Evolutionary conservation across 257 asterid species (phyloP).

Genomic region (Ballota nigra): DNA sequence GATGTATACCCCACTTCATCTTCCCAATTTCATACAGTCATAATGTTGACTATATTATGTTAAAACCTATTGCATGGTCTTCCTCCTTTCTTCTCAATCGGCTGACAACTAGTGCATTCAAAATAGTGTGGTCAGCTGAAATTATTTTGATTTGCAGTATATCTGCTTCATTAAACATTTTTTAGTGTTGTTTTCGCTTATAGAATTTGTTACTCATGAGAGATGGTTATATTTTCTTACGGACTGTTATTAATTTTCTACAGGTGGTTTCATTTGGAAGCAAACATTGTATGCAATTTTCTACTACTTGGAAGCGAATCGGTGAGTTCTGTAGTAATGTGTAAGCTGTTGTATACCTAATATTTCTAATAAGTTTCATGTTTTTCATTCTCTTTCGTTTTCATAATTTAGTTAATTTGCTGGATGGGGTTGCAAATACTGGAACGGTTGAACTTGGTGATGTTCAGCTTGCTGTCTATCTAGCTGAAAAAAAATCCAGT

Average conservation of each 20-base stretch:
- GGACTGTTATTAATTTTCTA: slow-evolving; percentile 23
- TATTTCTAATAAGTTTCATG: slow-evolving; percentile 16
- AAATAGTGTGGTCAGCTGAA: neutral
- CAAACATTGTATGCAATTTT: slow-evolving; percentile 60
- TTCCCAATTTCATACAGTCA: too few relatives aligned
- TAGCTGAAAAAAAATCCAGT: slow-evolving; percentile 81
- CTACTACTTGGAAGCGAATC: slow-evolving; percentile 70
- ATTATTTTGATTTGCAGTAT: neutral
- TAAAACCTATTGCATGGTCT: too few relatives aligned
- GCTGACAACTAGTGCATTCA: neutral
- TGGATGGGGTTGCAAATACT: slow-evolving; percentile 79
- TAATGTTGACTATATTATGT: too few relatives aligned
- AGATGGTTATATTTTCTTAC: slow-evolving; percentile 12
- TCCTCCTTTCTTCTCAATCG: too few relatives aligned
- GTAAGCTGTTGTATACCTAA: slow-evolving; percentile 8
- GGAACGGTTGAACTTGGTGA: slow-evolving; percentile 88
- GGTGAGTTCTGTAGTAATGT: slow-evolving; percentile 42
- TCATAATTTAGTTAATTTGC: slow-evolving; percentile 49
- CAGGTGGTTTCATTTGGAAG: slow-evolving; percentile 83
- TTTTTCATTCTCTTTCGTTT: slow-evolving; percentile 3
- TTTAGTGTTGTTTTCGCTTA: slow-evolving; percentile 1
- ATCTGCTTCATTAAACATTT: neutral
- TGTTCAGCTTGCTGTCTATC: slow-evolving; percentile 56
- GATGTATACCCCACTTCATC: too few relatives aligned
- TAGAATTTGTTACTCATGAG: neutral